Percentiles rank a stretch among this genome's conserved stretches.
Evolutionary conservation across 2,329 filamentous ascomycete genomes (phyloP).

Genomic region (Diaporthe citrichinensis): DNA sequence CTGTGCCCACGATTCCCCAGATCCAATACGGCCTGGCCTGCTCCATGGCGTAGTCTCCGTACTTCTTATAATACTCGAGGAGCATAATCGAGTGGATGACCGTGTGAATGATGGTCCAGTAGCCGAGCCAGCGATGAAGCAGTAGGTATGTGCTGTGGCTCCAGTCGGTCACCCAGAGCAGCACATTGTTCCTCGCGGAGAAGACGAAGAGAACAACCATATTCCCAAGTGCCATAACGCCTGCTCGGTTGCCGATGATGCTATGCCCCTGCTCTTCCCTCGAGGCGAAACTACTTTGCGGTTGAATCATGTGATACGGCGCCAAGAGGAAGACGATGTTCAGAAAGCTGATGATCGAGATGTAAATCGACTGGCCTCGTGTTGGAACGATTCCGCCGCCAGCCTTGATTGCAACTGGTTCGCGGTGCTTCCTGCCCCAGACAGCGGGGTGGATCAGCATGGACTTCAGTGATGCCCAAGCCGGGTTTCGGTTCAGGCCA

Average conservation of each 20-base stretch:
- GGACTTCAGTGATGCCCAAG: too few species aligned
- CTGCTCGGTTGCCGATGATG: background rate
- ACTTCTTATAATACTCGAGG: background rate
- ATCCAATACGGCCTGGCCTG: background rate
- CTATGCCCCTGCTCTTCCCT: background rate
- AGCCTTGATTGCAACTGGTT: too few species aligned
- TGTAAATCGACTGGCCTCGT: too few species aligned
- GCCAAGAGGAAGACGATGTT: background rate
- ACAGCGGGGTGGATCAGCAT: too few species aligned
- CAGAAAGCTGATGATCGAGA: too few species aligned
- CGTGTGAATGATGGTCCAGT: background rate
- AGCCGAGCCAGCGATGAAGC: background rate
- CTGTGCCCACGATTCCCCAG: background rate
- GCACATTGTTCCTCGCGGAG: background rate
- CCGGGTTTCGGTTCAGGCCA: too few species aligned
- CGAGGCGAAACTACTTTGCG: background rate
- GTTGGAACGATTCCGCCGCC: too few species aligned
- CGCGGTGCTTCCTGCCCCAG: too few species aligned
- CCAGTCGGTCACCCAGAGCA: background rate
- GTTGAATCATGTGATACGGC: background rate
- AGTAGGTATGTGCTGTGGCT: background rate
- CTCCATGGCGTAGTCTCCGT: background rate
- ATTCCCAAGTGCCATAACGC: background rate
- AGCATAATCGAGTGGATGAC: background rate
- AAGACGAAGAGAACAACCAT: background rate